Conservation (phyloP, 306 rosid species). For the Rosa lucieae region DNA sequence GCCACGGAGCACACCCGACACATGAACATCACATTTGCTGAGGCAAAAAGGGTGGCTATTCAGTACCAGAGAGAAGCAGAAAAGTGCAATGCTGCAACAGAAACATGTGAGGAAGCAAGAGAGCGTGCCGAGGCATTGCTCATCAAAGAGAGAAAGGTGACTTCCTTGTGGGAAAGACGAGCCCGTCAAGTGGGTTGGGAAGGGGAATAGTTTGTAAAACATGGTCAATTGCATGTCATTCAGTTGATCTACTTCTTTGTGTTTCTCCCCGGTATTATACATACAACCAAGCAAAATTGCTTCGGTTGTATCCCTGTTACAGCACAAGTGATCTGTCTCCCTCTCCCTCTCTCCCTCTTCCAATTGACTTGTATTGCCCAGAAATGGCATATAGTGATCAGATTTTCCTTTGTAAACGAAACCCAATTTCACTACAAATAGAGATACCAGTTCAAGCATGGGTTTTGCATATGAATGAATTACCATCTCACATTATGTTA, state of each 20-base stretch:
- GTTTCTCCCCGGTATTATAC: conserved; percentile 30
- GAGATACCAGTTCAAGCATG: background rate
- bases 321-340: conserved; percentile 19
- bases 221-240: conserved; percentile 29
- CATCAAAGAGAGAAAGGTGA: conserved; percentile 72
- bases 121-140: conserved; percentile 71
- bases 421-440: conserved; percentile 23
- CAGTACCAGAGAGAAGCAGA: conserved; percentile 97
- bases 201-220: conserved; percentile 41
- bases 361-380: conserved; percentile 13
- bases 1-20: conserved; percentile 64
- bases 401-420: conserved; percentile 31
- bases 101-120: conserved; percentile 94
- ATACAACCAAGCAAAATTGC: conserved; percentile 57
- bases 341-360: conserved; percentile 24
- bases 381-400: conserved; percentile 34
- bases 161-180: conserved; percentile 73
- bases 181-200: conserved; percentile 95
- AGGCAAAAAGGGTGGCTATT: conserved; percentile 83
- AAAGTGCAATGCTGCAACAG: conserved; percentile 86
- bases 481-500: background rate
- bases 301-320: conserved; percentile 38
- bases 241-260: conserved; percentile 18
- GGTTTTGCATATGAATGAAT: background rate
- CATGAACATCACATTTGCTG: conserved; percentile 81